These are phyloP conservation scores for Balakata baccata DNA, from an alignment of 345 rosid genomes.

Conservation along the genomic window DNA sequence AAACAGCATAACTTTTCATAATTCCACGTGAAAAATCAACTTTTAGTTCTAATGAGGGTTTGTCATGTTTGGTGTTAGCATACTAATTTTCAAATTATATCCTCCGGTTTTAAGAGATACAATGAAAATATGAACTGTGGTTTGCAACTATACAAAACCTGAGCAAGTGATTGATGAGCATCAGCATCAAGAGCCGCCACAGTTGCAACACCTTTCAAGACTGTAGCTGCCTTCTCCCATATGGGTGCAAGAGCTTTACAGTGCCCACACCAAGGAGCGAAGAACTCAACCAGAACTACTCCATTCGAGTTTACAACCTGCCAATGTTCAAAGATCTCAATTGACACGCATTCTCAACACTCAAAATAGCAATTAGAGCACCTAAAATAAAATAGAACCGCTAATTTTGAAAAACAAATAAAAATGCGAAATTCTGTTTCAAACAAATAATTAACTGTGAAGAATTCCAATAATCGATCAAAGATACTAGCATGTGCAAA, in stretches of 20 bases:
- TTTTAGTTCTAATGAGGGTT: not conserved
- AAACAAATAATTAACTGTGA: not conserved
- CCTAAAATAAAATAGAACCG: not conserved
- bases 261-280: conserved; percentile 99
- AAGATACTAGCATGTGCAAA: not conserved
- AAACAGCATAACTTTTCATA: not conserved
- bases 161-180: conserved; percentile 88
- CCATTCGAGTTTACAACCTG: conserved; percentile 87
- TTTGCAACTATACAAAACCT: conserved; percentile 47
- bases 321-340: conserved; percentile 7
- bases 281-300: conserved; percentile 90
- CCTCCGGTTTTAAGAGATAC: not conserved
- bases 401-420: not conserved
- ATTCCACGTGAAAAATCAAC: not conserved
- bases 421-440: not conserved
- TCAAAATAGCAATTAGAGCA: not conserved
- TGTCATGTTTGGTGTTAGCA: not conserved
- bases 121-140: not conserved
- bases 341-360: not conserved
- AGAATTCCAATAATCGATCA: not conserved
- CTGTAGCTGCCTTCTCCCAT: conserved; percentile 89
- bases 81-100: not conserved
- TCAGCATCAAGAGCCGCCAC: conserved; percentile 98
- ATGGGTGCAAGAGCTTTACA: conserved; percentile 83
- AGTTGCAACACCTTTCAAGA: conserved; percentile 81